These are phyloP conservation scores for Condylostoma magnum DNA, from an alignment of 169 alveolate genomes.

Conservation along the genomic window DNA sequence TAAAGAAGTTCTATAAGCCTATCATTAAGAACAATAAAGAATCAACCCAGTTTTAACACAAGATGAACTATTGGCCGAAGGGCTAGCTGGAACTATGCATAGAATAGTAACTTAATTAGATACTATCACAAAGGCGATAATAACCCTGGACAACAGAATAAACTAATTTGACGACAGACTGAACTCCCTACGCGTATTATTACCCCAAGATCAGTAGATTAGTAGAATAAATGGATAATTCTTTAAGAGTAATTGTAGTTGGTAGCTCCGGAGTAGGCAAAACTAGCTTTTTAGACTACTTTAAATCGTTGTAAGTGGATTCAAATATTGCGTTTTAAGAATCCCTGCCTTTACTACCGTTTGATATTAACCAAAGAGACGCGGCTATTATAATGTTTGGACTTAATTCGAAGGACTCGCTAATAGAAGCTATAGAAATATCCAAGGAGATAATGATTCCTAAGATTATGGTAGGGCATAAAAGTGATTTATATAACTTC, in stretches of 20 bases:
- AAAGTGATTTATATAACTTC: background rate
- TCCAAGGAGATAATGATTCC: background rate
- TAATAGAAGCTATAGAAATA: background rate
- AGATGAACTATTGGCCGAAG: constrained; percentile 3
- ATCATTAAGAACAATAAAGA: no score
- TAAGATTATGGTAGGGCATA: constrained; percentile 5
- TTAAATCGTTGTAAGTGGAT: background rate
- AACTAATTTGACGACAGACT: constrained; percentile 23
- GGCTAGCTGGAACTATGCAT: constrained; percentile 1
- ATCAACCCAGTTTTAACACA: background rate
- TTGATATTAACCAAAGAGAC: constrained; percentile 1
- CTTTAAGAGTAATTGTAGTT: no score
- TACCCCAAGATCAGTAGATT: no score
- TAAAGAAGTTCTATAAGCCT: no score
- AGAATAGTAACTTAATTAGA: constrained; percentile 14
- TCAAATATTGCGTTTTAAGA: background rate
- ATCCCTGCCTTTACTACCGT: background rate
- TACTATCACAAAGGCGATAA: constrained; percentile 9
- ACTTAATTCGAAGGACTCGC: background rate
- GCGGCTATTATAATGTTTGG: constrained; percentile 7
- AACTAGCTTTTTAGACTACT: background rate
- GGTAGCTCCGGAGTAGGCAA: background rate
- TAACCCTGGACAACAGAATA: constrained; percentile 16
- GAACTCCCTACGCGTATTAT: no score
- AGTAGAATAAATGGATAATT: no score